Evolutionary conservation across 2,329 filamentous ascomycete species (phyloP).

Genomic region (Fusarium cicatricum): DNA sequence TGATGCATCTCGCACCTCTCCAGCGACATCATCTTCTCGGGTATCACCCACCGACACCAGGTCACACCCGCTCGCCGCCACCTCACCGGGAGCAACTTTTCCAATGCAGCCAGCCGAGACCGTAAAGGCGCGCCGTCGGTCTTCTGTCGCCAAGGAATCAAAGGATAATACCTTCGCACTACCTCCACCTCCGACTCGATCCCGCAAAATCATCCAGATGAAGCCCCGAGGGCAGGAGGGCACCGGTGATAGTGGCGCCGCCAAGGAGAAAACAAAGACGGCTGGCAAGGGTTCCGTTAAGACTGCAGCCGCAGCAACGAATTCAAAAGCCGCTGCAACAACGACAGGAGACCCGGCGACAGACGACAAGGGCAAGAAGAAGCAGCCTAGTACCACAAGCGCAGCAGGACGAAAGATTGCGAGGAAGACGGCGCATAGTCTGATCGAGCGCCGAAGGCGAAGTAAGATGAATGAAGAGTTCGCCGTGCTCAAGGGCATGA

Average conservation of each 20-base stretch:
- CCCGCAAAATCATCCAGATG: constrained; percentile 98
- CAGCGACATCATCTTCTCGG: constrained; percentile 40
- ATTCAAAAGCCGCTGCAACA: constrained; percentile 35
- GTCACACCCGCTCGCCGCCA: constrained; percentile 41
- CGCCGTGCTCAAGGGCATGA: constrained; percentile 90
- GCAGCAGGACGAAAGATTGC: constrained; percentile 94
- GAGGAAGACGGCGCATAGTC: constrained; percentile 92
- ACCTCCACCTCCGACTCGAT: constrained; percentile 89
- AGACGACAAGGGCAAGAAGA: constrained; percentile 68
- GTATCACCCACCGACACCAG: constrained; percentile 43
- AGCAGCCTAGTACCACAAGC: constrained; percentile 77
- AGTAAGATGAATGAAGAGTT: constrained; percentile 99
- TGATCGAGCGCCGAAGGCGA: constrained; percentile 88
- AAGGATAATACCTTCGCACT: constrained; percentile 76
- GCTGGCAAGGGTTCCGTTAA: constrained; percentile 35
- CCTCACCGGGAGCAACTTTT: constrained; percentile 46
- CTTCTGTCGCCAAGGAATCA: constrained; percentile 54
- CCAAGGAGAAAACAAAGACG: constrained; percentile 37
- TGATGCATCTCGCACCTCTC: constrained; percentile 57
- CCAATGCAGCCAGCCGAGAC: constrained; percentile 60
- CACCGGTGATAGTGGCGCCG: constrained; percentile 34
- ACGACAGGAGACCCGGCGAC: constrained; percentile 32
- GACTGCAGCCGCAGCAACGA: constrained; percentile 18
- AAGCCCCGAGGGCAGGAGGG: constrained; percentile 68
- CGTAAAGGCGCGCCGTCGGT: constrained; percentile 62